These are phyloP conservation scores for Metschnikowia bowlesiae DNA, from an alignment of 805 yeast genomes.

Conservation along the genomic window DNA sequence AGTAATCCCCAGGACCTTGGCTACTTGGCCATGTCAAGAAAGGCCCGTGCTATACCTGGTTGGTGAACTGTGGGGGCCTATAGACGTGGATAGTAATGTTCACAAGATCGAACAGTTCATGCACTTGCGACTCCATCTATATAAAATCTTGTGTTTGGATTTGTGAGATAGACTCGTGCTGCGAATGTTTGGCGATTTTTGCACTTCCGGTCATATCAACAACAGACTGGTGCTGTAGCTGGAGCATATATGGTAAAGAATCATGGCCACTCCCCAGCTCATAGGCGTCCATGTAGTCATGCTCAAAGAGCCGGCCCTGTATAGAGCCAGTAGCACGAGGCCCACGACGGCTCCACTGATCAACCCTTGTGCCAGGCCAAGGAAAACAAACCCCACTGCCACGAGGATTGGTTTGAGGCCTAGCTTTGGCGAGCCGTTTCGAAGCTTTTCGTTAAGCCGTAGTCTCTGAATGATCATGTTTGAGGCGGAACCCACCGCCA, in stretches of 20 bases:
- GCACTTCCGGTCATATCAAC: conserved; percentile 9
- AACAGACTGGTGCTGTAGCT: conserved; percentile 53
- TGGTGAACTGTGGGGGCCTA: neutral
- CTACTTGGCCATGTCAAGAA: too few species aligned
- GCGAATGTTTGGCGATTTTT: neutral
- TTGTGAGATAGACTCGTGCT: neutral
- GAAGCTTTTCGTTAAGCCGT: conserved; percentile 10
- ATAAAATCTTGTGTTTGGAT: too few species aligned
- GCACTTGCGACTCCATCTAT: too few species aligned
- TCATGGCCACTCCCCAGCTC: conserved; percentile 67
- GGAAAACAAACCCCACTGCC: conserved; percentile 41
- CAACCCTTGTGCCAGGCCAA: conserved; percentile 64
- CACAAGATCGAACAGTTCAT: too few species aligned
- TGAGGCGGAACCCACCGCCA: conserved; percentile 55
- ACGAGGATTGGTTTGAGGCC: conserved; percentile 35
- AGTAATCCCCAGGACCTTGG: too few species aligned
- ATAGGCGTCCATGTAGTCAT: conserved; percentile 97
- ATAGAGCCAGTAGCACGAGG: conserved; percentile 66
- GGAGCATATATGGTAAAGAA: conserved; percentile 61
- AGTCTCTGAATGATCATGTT: conserved; percentile 22
- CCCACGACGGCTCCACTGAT: conserved; percentile 76
- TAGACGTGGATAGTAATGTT: too few species aligned
- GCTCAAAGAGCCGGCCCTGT: conserved; percentile 72
- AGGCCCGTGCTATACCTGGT: neutral
- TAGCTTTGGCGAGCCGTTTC: conserved; percentile 1